phyloP scores from a whole-genome alignment of 1,284 basidiomycete genomes.

The Paramarasmius palmivorus region DNA sequence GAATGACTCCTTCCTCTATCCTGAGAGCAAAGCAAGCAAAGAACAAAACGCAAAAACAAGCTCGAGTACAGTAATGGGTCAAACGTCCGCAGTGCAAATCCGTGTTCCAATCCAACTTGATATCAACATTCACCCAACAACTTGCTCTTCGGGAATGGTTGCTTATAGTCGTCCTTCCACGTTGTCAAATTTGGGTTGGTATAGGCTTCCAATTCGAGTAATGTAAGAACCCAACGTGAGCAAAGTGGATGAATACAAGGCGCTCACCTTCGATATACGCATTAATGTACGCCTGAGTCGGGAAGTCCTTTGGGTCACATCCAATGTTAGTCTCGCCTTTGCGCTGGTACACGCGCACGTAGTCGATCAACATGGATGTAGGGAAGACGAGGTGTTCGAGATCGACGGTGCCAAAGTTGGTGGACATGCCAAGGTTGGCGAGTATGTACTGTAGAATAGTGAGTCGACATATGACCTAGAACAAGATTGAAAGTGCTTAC shows the following conservation, averaged over 20 bases:
- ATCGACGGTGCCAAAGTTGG: conserved; percentile 74
- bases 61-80: too few relatives aligned
- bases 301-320: conserved; percentile 80
- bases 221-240: neutral
- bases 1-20: too few relatives aligned
- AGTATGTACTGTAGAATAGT: conserved; percentile 64
- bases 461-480: neutral
- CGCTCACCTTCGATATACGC: conserved; percentile 50
- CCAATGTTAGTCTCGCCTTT: conserved; percentile 71
- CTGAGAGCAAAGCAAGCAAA: too few relatives aligned
- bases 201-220: conserved; percentile 52
- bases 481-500: conserved; percentile 31
- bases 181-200: conserved; percentile 59
- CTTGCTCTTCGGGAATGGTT: conserved; percentile 61
- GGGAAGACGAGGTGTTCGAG: conserved; percentile 70
- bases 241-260: neutral
- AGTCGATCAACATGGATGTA: conserved; percentile 75
- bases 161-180: conserved; percentile 58
- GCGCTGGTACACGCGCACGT: conserved; percentile 81
- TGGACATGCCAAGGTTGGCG: conserved; percentile 80
- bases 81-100: too few relatives aligned
- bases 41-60: neutral
- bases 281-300: conserved; percentile 76
- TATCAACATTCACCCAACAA: conserved; percentile 53
- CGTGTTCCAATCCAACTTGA: too few relatives aligned